These are phyloP conservation scores for Oidium heveae DNA, from an alignment of 2,329 filamentous ascomycete species.

Conservation along the genomic window DNA sequence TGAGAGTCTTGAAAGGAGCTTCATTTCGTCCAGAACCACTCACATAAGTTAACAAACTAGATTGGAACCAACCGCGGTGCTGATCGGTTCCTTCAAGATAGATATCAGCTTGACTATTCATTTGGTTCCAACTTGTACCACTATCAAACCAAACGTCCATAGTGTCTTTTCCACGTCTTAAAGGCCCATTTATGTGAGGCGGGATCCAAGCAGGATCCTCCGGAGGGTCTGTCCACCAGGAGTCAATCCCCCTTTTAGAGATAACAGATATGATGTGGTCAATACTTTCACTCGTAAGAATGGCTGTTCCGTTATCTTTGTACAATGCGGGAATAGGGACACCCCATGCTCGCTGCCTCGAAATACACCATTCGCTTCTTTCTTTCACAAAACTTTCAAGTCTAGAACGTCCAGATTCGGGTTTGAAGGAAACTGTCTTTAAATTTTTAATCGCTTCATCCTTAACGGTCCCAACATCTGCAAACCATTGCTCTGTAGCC, in stretches of 20 bases:
- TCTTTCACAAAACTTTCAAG: conserved; percentile 70
- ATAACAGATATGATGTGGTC: conserved; percentile 66
- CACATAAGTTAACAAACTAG: conserved; percentile 68
- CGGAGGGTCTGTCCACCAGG: conserved; percentile 72
- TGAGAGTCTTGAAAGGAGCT: conserved; percentile 67
- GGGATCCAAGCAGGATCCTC: conserved; percentile 61
- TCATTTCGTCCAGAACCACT: conserved; percentile 14
- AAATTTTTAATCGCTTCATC: conserved; percentile 44
- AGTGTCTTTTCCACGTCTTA: conserved; percentile 63
- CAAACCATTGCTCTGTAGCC: conserved; percentile 95
- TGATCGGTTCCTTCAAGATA: conserved; percentile 91
- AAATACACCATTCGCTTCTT: conserved; percentile 93
- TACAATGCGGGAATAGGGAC: conserved; percentile 88
- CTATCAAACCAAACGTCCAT: conserved; percentile 99
- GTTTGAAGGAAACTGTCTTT: conserved; percentile 50
- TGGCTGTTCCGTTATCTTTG: conserved; percentile 41
- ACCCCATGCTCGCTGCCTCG: conserved; percentile 83
- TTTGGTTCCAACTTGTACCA: conserved; percentile 67
- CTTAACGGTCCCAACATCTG: conserved; percentile 69
- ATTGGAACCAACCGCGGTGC: conserved; percentile 97
- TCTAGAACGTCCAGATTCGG: conserved; percentile 44
- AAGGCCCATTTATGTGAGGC: conserved; percentile 31
- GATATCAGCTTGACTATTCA: conserved; percentile 40
- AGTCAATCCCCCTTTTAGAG: conserved; percentile 53
- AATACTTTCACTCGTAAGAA: conserved; percentile 59